phyloP scores from a whole-genome alignment of 1,284 basidiomycete species.

The Inonotus hispidus region DNA sequence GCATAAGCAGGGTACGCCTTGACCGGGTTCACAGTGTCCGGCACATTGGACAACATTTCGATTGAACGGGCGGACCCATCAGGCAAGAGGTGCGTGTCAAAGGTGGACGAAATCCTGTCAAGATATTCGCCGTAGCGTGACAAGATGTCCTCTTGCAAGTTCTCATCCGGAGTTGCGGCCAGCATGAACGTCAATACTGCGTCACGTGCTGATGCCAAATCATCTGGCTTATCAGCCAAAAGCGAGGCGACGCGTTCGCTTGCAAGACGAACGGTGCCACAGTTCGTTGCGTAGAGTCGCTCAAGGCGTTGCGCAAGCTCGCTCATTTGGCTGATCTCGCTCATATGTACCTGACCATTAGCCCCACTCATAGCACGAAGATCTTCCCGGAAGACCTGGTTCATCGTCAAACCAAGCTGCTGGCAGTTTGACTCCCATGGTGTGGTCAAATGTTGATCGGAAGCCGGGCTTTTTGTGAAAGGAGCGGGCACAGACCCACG shows the following conservation, averaged over 20 bases:
- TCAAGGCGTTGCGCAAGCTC: constrained; percentile 4
- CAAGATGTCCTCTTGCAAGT: constrained; percentile 46
- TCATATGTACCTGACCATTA: constrained; percentile 6
- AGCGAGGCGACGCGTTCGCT: not conserved
- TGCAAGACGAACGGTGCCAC: not conserved
- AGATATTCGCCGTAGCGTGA: constrained; percentile 46
- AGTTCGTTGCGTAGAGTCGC: constrained; percentile 13
- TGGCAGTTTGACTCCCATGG: constrained; percentile 56
- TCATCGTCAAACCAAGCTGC: constrained; percentile 30
- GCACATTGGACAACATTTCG: constrained; percentile 51
- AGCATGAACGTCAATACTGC: constrained; percentile 75
- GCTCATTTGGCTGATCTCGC: not conserved
- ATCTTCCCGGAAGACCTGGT: constrained; percentile 2
- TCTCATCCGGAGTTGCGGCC: constrained; percentile 58
- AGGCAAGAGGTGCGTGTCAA: constrained; percentile 45
- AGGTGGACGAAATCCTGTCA: constrained; percentile 44
- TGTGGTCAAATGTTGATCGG: constrained; percentile 33
- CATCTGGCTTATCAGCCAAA: constrained; percentile 1
- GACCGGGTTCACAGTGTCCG: constrained; percentile 67
- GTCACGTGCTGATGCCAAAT: constrained; percentile 29
- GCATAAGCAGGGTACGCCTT: constrained; percentile 67
- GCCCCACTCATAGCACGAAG: not conserved
- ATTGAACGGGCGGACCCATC: constrained; percentile 34
- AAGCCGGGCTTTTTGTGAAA: constrained; percentile 31
- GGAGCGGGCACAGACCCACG: constrained; percentile 41